Conservation (phyloP, 192 early-diverging fungal species). For the Backusella morwellensis region DNA sequence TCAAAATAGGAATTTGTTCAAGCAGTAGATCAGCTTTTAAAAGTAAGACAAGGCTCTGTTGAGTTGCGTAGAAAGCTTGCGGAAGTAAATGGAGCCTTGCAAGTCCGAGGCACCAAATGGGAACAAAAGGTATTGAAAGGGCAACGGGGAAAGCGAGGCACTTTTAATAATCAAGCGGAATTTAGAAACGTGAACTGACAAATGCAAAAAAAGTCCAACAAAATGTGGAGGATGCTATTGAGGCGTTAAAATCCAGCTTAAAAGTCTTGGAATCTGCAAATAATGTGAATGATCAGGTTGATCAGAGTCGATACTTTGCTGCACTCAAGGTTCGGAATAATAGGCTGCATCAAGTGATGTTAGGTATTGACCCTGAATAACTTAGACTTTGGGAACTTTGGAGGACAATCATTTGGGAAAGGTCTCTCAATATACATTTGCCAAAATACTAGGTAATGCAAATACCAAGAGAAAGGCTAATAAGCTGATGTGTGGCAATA, state of each 20-base stretch:
- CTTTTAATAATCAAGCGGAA: neutral
- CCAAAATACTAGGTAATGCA: conserved; percentile 70
- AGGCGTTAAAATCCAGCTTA: conserved; percentile 78
- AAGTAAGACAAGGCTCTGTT: conserved; percentile 86
- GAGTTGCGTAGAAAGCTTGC: conserved; percentile 83
- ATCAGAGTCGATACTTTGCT: conserved; percentile 84
- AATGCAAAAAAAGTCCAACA: conserved; percentile 75
- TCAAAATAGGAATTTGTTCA: conserved; percentile 80
- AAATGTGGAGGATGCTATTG: conserved; percentile 85
- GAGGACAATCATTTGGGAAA: conserved; percentile 72
- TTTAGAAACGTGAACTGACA: conserved; percentile 78
- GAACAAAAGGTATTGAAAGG: conserved; percentile 60
- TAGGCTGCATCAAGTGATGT: neutral
- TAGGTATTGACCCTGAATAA: neutral
- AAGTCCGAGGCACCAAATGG: conserved; percentile 74
- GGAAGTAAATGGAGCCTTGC: conserved; percentile 83
- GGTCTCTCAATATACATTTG: conserved; percentile 81
- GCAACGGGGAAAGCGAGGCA: neutral
- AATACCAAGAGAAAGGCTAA: neutral
- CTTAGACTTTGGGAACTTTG: conserved; percentile 81
- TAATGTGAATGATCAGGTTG: conserved; percentile 77
- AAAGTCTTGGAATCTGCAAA: conserved; percentile 87
- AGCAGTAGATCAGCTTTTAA: conserved; percentile 92
- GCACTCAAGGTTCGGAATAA: conserved; percentile 69
- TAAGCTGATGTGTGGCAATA: conserved; percentile 24